Evolutionary conservation across 2,329 filamentous ascomycete genomes (phyloP).

Genomic region (Pleoardoris graminearum): DNA sequence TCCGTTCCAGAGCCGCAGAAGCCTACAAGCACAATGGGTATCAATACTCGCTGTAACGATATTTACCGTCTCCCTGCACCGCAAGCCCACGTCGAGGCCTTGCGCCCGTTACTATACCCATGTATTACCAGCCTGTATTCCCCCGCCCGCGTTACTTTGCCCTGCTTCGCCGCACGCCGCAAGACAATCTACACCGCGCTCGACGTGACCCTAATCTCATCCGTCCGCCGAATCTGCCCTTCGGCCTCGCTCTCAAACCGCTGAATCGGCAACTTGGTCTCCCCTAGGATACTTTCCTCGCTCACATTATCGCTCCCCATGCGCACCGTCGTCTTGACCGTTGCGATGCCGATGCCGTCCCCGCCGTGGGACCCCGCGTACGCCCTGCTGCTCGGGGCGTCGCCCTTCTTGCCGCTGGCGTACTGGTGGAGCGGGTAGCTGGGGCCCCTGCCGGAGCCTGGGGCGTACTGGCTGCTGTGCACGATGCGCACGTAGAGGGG

Average conservation of each 20-base stretch:
- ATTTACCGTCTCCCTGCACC: not conserved
- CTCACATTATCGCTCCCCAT: conserved; percentile 29
- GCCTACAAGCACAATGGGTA: not conserved
- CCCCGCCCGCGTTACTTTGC: not conserved
- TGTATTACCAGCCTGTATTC: no score
- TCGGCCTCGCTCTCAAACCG: not conserved
- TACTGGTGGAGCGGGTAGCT: conserved; percentile 29
- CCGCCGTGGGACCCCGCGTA: conserved; percentile 25
- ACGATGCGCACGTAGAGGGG: conserved; percentile 47
- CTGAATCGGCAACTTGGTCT: conserved; percentile 12
- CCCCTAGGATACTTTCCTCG: conserved; percentile 33
- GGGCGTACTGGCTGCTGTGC: conserved; percentile 22
- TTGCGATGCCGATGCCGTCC: not conserved
- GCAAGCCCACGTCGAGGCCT: not conserved
- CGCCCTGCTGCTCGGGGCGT: conserved; percentile 17
- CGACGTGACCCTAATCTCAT: conserved; percentile 19
- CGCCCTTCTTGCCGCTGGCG: conserved; percentile 20
- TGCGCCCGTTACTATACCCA: not conserved
- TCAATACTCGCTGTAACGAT: not conserved
- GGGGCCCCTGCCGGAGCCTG: conserved; percentile 14
- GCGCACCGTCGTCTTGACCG: conserved; percentile 25
- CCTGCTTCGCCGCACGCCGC: not conserved
- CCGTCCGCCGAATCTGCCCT: conserved; percentile 9
- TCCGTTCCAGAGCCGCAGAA: no score
- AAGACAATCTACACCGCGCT: conserved; percentile 10